Base-by-base conservation (phyloP, 83 land plant species). In the Larix sibirica region DNA sequence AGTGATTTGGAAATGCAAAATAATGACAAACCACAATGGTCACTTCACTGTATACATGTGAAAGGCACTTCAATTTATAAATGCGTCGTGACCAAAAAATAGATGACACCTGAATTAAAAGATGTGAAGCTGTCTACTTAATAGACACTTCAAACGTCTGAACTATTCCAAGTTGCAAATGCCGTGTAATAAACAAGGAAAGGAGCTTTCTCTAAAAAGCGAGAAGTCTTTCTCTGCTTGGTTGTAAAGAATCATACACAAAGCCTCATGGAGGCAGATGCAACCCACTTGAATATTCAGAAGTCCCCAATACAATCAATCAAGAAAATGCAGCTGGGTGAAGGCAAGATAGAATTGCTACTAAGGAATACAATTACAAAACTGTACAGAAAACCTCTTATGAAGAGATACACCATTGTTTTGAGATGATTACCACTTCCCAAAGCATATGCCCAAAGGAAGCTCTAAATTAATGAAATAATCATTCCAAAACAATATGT, bases 401-500 rank as follows among this genome's bases (percentile, higher is more conserved):
- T 50, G 56, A 36, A 70, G 77, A 78, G 63, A 56, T 59, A 78
- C 80, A 78, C 80, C 24, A 58, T 78, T 78, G 80, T 78, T 78
- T 78, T 78, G 80, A 78, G 63, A 78, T 78, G 80, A 78, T 78
- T 78, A 78, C 80, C 63, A 33, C 80, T 31, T 78, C 63, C 40
- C 40, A 78, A 28, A 16, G 80, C 63, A 58, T 28, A 78, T 59
- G 80, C 80, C 54, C 63, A 78, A 23, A 78, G 56, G 80, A 59
- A 78, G 80, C 80, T 78, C 63, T 78, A 78, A 16, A 56, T 59
- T 36, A 31, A 59, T 56, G 59, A 50, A 69, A 80, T 80, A 77
- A 85, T 81, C 87, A 88, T 85, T 83, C 85, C 87, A 88, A 88
- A 88, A 82, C 87, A 82, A 38, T 10, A 47, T 58, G 68, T 42